Base-by-base conservation (phyloP, 257 asterid species). In the Nicotiana tomentosiformis region DNA sequence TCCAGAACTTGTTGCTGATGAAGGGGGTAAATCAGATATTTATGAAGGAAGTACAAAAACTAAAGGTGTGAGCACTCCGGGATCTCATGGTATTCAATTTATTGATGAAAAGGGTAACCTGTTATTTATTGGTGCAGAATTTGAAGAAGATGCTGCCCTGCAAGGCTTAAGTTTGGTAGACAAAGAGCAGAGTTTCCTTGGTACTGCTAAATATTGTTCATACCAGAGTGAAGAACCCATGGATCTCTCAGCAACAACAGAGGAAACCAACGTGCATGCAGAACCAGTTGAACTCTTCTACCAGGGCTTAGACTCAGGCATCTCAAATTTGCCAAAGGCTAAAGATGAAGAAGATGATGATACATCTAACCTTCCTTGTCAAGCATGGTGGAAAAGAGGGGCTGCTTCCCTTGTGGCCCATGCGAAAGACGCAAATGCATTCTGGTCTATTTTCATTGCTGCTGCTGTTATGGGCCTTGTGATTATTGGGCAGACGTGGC, bases 381-480 rank as follows among this genome's bases (percentile, higher is more conserved):
- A 89, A 87, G 96, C 95, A 81, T 95, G 98, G 98, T 95, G 98
- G 98, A 95, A 93, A 88, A 89, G 95, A 83, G 87, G 80, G 79
- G 94, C 93, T 56, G 81, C 89, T 85, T 88, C 97, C 78, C 51
- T 95, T 10, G 91, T 93, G 84, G 81, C 86, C 55, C 95, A 90
- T 77, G 97, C 97, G 35, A 93, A 93, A 90, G 98, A 95, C 77
- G 90, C 97, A 66, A 92, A 93, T 74, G 32, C 98, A 16, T 84
- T 92, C 78, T 95, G 98, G 98, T 95, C 98, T 66, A 81, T 95
- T 69, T 93, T 89, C 82, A 81, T 95, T 85, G 98, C 97, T 68
- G 97, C 97, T 66, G 92, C 98, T 81, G 94, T 95, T 56, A 92
- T 90, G 96, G 98, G 98, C 29, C 93, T 95, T 79, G 97, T 93